Evolutionary conservation across 2,329 filamentous ascomycete species (phyloP).

Genomic region (Hansfordia pulvinata): DNA sequence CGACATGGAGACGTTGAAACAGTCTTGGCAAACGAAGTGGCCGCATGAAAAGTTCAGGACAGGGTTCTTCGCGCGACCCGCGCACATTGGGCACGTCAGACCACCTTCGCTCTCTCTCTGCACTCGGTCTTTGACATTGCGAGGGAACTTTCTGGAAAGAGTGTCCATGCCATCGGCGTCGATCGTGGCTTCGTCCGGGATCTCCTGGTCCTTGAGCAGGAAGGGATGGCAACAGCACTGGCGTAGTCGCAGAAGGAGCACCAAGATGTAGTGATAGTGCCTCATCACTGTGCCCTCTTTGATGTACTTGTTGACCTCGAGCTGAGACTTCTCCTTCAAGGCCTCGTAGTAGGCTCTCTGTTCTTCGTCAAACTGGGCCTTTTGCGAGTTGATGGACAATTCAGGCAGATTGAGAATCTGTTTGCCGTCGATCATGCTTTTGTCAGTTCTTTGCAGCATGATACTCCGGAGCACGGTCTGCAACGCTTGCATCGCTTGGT

Average conservation of each 20-base stretch:
- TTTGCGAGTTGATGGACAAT: constrained; percentile 44
- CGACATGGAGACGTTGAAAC: constrained; percentile 12
- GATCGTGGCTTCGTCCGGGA: constrained; percentile 14
- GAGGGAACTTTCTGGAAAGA: constrained; percentile 9
- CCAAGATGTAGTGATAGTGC: constrained; percentile 69
- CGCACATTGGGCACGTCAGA: constrained; percentile 14
- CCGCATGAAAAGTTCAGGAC: constrained; percentile 17
- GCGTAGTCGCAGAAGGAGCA: constrained; percentile 66
- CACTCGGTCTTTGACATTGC: constrained; percentile 5
- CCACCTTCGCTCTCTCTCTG: constrained; percentile 7
- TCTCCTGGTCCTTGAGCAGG: constrained; percentile 34
- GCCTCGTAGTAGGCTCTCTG: constrained; percentile 52
- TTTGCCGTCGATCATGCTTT: constrained; percentile 65
- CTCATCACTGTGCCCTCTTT: constrained; percentile 34
- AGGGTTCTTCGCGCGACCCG: constrained; percentile 8
- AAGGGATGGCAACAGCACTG: constrained; percentile 75
- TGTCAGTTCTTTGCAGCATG: constrained; percentile 72
- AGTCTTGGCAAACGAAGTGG: constrained; percentile 13
- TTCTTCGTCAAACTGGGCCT: constrained; percentile 53
- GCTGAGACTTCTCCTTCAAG: constrained; percentile 22
- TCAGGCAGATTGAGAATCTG: constrained; percentile 59
- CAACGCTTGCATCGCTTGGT: constrained; percentile 54
- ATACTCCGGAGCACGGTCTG: constrained; percentile 69
- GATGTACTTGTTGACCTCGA: constrained; percentile 13
- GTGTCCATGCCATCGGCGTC: constrained; percentile 13